Conservation (phyloP, 257 asterid species). For the Cynanchum wilfordii region DNA sequence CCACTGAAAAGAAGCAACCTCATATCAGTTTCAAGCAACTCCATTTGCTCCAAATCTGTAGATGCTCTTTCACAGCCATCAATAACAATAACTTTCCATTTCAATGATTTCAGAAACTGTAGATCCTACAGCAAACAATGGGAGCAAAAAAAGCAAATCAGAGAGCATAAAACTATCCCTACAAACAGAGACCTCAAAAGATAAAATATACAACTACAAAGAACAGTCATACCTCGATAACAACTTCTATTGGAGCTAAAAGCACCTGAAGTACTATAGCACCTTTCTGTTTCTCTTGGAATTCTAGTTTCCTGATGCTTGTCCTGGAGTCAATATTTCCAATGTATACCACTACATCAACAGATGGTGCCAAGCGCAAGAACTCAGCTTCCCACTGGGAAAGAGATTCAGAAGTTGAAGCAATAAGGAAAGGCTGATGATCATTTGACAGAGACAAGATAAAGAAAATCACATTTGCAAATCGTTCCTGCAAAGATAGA, state of each 20-base stretch:
- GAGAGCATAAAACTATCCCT: neutral
- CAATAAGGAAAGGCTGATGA: constrained; percentile 51
- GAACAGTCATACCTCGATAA: constrained; percentile 38
- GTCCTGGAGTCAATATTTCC: constrained; percentile 46
- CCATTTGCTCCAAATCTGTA: constrained; percentile 34
- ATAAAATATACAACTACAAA: neutral
- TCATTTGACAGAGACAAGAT: constrained; percentile 40
- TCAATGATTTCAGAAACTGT: constrained; percentile 34
- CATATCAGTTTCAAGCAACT: constrained; percentile 36
- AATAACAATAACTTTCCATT: constrained; percentile 54
- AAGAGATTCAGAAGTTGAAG: constrained; percentile 35
- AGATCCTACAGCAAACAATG: constrained; percentile 47
- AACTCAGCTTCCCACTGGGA: constrained; percentile 67
- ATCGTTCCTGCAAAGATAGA: constrained; percentile 43
- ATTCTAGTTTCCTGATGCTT: constrained; percentile 52
- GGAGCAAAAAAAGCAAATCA: constrained; percentile 1
- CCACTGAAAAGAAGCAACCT: constrained; percentile 49
- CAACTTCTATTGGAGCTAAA: constrained; percentile 44
- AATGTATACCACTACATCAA: constrained; percentile 51
- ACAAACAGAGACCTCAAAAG: neutral
- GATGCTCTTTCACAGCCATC: constrained; percentile 45
- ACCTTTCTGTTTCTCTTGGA: constrained; percentile 45
- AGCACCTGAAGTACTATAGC: constrained; percentile 45
- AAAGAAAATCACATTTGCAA: constrained; percentile 32
- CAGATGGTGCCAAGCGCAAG: constrained; percentile 48